phyloP scores from a whole-genome alignment of 2,329 filamentous ascomycete species.

The Botrytis galanthina region DNA sequence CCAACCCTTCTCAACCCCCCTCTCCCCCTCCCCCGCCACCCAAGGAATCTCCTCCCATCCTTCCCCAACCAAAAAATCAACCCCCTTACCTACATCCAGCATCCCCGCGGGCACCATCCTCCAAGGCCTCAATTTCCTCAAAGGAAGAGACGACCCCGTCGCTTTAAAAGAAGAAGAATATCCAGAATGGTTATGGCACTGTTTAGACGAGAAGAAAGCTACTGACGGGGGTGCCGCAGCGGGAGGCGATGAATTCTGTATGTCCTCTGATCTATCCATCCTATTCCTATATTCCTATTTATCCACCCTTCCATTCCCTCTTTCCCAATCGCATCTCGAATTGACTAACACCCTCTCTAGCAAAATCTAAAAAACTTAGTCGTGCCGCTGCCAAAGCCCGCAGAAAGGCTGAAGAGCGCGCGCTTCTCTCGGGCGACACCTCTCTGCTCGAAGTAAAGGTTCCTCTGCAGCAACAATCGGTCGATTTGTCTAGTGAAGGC shows the following conservation, averaged over 20 bases:
- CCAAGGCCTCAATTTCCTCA: constrained; percentile 73
- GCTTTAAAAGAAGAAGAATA: constrained; percentile 74
- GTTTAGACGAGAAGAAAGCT: constrained; percentile 60
- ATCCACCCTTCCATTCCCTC: neutral
- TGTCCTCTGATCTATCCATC: constrained; percentile 39
- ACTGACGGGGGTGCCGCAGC: constrained; percentile 50
- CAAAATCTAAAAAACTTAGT: constrained; percentile 82
- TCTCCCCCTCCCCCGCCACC: constrained; percentile 32
- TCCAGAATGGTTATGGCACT: constrained; percentile 76
- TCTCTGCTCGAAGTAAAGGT: constrained; percentile 66
- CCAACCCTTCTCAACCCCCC: constrained; percentile 39
- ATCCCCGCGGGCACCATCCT: constrained; percentile 64
- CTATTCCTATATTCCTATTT: neutral
- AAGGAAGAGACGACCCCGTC: constrained; percentile 69
- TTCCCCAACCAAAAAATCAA: constrained; percentile 14
- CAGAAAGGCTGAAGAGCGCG: constrained; percentile 53
- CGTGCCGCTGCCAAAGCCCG: constrained; percentile 66
- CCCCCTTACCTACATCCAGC: constrained; percentile 24
- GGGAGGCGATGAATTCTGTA: constrained; percentile 77
- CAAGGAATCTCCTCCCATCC: constrained; percentile 5
- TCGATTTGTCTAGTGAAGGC: constrained; percentile 61
- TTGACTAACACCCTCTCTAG: constrained; percentile 43
- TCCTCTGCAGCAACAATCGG: constrained; percentile 72
- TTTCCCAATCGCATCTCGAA: neutral
- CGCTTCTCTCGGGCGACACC: constrained; percentile 64